Conservation (phyloP, 306 rosid genomes). For the Gleditsia sinensis region DNA sequence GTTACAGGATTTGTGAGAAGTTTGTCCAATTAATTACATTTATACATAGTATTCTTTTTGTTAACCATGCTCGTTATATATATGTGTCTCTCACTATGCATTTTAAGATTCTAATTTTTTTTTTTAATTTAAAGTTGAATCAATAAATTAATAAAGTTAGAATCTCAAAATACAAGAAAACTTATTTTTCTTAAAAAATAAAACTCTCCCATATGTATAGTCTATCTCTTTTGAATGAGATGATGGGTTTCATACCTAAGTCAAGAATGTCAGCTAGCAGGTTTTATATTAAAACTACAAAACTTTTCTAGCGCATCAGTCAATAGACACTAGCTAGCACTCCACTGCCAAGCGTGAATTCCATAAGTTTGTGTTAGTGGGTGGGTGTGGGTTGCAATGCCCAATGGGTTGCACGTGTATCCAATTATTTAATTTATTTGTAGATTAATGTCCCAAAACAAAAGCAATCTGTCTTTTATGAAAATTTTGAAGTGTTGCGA, state of each 20-base stretch:
- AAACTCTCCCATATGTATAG: neutral
- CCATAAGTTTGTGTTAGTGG: constrained; percentile 44
- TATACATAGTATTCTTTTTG: neutral
- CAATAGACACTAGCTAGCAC: constrained; percentile 30
- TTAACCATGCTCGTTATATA: neutral
- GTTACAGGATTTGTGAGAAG: neutral
- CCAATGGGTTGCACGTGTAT: constrained; percentile 59
- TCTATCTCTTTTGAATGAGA: constrained; percentile 14
- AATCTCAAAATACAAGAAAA: no score
- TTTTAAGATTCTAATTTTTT: no score
- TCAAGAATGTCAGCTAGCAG: constrained; percentile 7
- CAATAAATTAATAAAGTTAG: no score
- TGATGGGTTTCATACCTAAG: constrained; percentile 27
- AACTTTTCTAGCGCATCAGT: constrained; percentile 36
- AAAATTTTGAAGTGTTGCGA: constrained; percentile 34
- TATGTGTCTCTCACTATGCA: no score
- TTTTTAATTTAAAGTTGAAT: no score
- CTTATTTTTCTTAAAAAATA: neutral
- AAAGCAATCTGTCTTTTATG: constrained; percentile 51
- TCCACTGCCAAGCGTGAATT: constrained; percentile 32
- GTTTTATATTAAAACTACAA: constrained; percentile 25
- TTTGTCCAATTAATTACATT: neutral
- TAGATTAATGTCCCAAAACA: constrained; percentile 38
- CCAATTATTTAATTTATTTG: constrained; percentile 40
- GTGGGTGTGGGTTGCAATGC: constrained; percentile 39